Base-by-base conservation (phyloP, 78 protist genomes). In the Dictyostelium capitatum region DNA sequence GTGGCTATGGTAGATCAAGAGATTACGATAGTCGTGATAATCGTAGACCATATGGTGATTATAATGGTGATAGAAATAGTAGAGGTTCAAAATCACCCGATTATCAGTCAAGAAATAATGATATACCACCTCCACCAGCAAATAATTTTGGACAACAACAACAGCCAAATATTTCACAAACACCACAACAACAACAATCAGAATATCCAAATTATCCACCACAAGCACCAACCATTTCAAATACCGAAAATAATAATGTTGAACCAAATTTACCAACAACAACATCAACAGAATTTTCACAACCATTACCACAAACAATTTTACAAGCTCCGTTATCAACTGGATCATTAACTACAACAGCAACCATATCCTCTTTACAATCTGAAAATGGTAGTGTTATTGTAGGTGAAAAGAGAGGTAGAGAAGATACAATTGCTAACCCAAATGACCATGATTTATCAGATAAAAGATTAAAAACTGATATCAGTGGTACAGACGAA, bases 401-500 rank as follows among this genome's bases (percentile, higher is more conserved):
- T 75, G 50, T 30, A 20, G 53, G 46, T 14, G 28, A 74, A 74
- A 54, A 62, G 69, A 82, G 67, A 82, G 37, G 10, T 6, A 54
- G 37, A 23, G 92, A 64, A 4, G 59, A 37, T 41, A 37, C 43
- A 37, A 37, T 2, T 37, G 43, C 43, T 37, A 2, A 37, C 1
- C 43, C 43, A 37, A 17, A 7, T 9, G 90, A 83, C 41, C 20
- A 65, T 3, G 1, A 8, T 23, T 3, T 25, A 15, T 30, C 46
- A 1, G 90, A 83, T 1, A 83, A 83, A 41, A 83, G 79, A 51
- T 6, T 83, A 17, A 83, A 83, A 54, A 4, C 10, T 4, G 56
- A 51, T 51, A n/a, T n/a, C n/a, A 1, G n/a, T 20, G 47, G 47
- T 32, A 48, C 57, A 6, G 23, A 80, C 54, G 37, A 46, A 23